phyloP scores from a whole-genome alignment of 495 filamentous ascomycete species.

The Xylaria sp. region DNA sequence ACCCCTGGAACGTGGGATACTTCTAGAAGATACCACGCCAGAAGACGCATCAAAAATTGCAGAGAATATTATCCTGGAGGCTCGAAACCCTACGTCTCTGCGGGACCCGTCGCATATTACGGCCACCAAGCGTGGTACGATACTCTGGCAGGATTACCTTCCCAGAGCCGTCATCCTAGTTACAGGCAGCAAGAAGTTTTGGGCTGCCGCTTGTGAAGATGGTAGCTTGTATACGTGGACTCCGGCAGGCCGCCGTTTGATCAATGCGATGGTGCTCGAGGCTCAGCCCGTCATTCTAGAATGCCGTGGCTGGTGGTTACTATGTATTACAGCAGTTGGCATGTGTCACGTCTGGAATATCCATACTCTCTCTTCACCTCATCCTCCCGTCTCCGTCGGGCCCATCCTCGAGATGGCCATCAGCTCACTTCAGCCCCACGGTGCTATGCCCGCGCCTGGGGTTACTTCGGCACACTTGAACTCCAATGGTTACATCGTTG shows the following conservation, averaged over 20 bases:
- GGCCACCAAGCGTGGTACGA: slow-evolving; percentile 79
- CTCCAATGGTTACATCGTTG: slow-evolving; percentile 78
- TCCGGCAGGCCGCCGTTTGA: slow-evolving; percentile 84
- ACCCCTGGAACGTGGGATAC: slow-evolving; percentile 60
- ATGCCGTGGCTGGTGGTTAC: slow-evolving; percentile 84
- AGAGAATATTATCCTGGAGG: slow-evolving; percentile 62
- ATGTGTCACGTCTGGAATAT: slow-evolving; percentile 95
- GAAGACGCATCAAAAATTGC: slow-evolving; percentile 67
- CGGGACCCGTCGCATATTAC: slow-evolving; percentile 84
- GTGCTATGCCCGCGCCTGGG: slow-evolving; percentile 75
- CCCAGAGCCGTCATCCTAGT: slow-evolving; percentile 82
- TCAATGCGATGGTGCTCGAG: slow-evolving; percentile 85
- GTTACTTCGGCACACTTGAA: slow-evolving; percentile 92
- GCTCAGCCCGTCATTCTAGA: slow-evolving; percentile 94
- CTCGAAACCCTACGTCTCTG: slow-evolving; percentile 61
- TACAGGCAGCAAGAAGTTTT: slow-evolving; percentile 88
- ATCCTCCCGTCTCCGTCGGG: slow-evolving; percentile 88
- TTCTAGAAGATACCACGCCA: slow-evolving; percentile 52
- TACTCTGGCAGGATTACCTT: slow-evolving; percentile 92
- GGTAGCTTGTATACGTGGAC: slow-evolving; percentile 94
- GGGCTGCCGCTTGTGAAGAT: slow-evolving; percentile 92
- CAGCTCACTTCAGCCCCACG: slow-evolving; percentile 66
- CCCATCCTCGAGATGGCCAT: slow-evolving; percentile 87
- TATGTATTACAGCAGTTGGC: slow-evolving; percentile 87
- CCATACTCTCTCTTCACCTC: slow-evolving; percentile 79